These are phyloP conservation scores for Kodamaea kaohsiungensis DNA, from an alignment of 805 yeast genomes.

Conservation along the genomic window DNA sequence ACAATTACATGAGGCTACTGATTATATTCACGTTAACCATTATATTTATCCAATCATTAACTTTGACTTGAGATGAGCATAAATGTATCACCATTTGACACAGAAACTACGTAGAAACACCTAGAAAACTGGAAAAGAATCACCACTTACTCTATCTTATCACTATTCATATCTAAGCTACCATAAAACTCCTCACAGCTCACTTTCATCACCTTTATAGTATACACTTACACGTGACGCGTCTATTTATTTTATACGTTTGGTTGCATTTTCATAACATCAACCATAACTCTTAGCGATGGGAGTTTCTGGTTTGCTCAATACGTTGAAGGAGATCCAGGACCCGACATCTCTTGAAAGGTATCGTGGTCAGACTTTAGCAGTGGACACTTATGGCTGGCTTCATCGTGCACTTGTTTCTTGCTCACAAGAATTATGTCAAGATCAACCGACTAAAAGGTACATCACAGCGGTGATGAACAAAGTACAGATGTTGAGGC, in stretches of 20 bases:
- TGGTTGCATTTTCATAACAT: not conserved
- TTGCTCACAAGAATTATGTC: constrained; percentile 81
- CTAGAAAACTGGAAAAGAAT: no score
- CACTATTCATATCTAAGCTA: no score
- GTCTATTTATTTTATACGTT: not conserved
- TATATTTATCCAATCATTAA: no score
- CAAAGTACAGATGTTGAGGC: constrained; percentile 63
- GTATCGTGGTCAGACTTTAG: constrained; percentile 74
- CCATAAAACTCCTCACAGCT: no score
- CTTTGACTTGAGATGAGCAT: no score
- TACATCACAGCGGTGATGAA: constrained; percentile 70
- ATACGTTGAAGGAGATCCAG: constrained; percentile 75
- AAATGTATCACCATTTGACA: no score
- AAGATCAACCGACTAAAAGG: constrained; percentile 66
- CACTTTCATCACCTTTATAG: not conserved
- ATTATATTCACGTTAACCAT: no score
- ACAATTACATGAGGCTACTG: no score
- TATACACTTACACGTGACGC: not conserved
- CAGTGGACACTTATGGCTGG: constrained; percentile 98
- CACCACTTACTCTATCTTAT: no score
- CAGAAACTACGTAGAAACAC: no score
- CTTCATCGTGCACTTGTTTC: constrained; percentile 81
- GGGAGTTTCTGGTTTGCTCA: constrained; percentile 86
- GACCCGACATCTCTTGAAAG: constrained; percentile 54
- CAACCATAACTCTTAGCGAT: constrained; percentile 30